Conservation (phyloP, 2,329 filamentous ascomycete species). For the Pseudogymnoascus sp. region DNA sequence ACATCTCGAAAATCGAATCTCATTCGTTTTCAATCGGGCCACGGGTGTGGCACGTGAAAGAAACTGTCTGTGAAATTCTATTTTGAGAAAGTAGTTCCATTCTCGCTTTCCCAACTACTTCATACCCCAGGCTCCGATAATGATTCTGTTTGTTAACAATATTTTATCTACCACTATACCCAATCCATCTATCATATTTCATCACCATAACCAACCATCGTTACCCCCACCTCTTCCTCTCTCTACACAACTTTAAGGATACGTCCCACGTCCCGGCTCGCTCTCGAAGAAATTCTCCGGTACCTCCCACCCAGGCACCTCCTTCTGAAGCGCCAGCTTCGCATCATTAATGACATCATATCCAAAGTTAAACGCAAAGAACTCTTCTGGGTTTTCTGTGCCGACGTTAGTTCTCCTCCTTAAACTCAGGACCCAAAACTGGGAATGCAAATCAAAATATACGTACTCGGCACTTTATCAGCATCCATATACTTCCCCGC, state of each 20-base stretch:
- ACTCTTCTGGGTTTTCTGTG: constrained; percentile 22
- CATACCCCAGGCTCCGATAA: background rate
- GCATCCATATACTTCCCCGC: constrained; percentile 23
- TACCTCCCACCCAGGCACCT: constrained; percentile 16
- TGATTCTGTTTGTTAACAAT: too few relatives aligned
- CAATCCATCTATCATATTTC: background rate
- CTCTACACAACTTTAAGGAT: constrained; percentile 11
- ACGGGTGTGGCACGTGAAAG: background rate
- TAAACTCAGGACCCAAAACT: background rate
- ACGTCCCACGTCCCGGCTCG: constrained; percentile 15
- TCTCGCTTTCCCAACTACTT: background rate
- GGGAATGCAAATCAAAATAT: background rate
- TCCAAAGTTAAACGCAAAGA: constrained; percentile 24
- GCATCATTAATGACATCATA: constrained; percentile 22
- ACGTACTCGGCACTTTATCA: constrained; percentile 29
- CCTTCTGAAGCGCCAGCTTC: constrained; percentile 11
- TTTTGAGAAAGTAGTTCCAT: background rate
- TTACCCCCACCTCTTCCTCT: background rate
- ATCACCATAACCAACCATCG: background rate
- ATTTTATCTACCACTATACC: background rate
- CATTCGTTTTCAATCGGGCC: background rate
- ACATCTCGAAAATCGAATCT: background rate
- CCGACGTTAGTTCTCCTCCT: background rate
- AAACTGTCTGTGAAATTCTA: background rate
- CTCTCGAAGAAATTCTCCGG: constrained; percentile 18